Conservation (phyloP, 2,329 filamentous ascomycete genomes). For the Talaromyces sp. region DNA sequence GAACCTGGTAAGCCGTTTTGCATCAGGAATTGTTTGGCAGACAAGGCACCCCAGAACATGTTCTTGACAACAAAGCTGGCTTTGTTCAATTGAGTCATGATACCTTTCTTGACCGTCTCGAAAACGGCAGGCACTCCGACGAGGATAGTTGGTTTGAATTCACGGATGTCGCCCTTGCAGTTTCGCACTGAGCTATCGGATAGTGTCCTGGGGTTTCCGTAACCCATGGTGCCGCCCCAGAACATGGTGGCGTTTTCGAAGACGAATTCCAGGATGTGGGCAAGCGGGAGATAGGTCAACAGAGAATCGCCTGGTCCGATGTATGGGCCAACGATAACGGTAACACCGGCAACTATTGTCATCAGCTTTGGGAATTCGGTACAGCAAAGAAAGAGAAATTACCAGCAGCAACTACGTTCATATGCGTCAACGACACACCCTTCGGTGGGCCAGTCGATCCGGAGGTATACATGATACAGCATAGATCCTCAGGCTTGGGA, state of each 20-base stretch:
- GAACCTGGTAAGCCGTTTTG: slow-evolving; percentile 46
- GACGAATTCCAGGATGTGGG: slow-evolving; percentile 94
- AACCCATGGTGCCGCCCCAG: slow-evolving; percentile 88
- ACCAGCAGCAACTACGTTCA: slow-evolving; percentile 72
- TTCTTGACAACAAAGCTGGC: slow-evolving; percentile 65
- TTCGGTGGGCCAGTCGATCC: slow-evolving; percentile 86
- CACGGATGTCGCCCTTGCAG: slow-evolving; percentile 88
- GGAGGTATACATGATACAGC: slow-evolving; percentile 78
- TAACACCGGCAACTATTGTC: slow-evolving; percentile 67
- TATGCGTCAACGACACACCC: slow-evolving; percentile 78
- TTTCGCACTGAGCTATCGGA: slow-evolving; percentile 82
- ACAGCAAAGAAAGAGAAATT: slow-evolving; percentile 31
- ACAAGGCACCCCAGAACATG: slow-evolving; percentile 69
- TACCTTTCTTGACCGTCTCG: slow-evolving; percentile 96
- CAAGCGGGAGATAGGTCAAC: slow-evolving; percentile 86
- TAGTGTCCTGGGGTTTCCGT: slow-evolving; percentile 84
- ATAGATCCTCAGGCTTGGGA: slow-evolving; percentile 69
- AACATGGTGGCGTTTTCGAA: slow-evolving; percentile 88
- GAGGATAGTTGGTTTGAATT: slow-evolving; percentile 82
- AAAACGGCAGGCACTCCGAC: slow-evolving; percentile 94
- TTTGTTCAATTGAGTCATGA: slow-evolving; percentile 70
- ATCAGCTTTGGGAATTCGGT: slow-evolving; percentile 15
- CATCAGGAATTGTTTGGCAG: slow-evolving; percentile 58
- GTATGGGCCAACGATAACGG: slow-evolving; percentile 69
- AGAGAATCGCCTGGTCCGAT: slow-evolving; percentile 73